Base-by-base conservation (phyloP, 257 asterid genomes). In the Solanum ossicruentum region DNA sequence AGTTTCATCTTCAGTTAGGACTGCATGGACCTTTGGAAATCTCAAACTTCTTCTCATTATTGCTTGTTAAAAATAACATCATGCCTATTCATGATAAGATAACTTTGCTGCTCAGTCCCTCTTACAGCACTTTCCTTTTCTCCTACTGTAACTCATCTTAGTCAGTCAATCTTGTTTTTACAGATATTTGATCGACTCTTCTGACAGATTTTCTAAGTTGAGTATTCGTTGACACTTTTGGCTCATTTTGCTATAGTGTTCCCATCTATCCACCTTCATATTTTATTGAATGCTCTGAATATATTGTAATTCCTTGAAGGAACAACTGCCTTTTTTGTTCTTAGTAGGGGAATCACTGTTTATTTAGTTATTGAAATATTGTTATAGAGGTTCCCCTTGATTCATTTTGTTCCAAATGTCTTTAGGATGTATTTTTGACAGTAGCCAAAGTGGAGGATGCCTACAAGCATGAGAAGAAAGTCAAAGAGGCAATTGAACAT, bases 361-460 rank as follows among this genome's bases (percentile, higher is more conserved):
- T 51, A 77, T 77, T 77, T 77, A 51, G 6, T 49, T 51, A 77
- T 23, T 51, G 82, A 23, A 51, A 23, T 77, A 15, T 77, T 51
- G 45, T 26, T 17, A 9, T 77, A 15, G 12, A 47, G 13, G 82
- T 23, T 49, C 15, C n/a, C 63, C 23, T 77, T 26, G 82, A 77
- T 51, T 77, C 13, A 23, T 15, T 77, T 23, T 21, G 55, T 78
- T 49, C 21, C 23, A 49, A 71, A 78, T 52, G 65, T 26, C 39
- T 87, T 11, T 90, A 97, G 98, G 98, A 94, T 88, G 96, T 94
- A 54, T 91, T 93, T 71, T 56, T 85, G 23, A 92, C 91, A 60
- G 90, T 97, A 63, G 87, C 98, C 69, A 91, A 92, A 87, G 97
- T 97, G 83, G 98, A 94, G 90, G 96, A 92, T 69, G 98, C 98